Evolutionary conservation across 345 rosid species (phyloP).

Genomic region (Rhodomyrtus tomentosa): DNA sequence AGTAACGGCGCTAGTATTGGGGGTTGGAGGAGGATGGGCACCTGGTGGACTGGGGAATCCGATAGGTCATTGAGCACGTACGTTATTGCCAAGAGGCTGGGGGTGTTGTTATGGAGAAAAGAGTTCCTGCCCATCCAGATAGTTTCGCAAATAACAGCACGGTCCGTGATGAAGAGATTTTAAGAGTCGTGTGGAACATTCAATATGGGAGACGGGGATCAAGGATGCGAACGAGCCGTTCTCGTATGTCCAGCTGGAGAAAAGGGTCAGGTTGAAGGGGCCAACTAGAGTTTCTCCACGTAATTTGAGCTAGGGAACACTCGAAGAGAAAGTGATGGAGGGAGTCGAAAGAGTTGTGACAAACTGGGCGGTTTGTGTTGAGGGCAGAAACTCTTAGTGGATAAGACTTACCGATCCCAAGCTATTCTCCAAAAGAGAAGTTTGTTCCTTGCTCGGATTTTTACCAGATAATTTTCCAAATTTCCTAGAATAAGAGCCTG

Average conservation of each 20-base stretch:
- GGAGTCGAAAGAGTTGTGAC: background rate
- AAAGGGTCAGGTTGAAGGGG: background rate
- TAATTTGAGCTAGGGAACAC: background rate
- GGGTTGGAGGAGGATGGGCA: background rate
- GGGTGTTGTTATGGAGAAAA: background rate
- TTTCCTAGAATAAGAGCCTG: background rate
- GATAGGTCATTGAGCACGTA: background rate
- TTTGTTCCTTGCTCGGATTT: background rate
- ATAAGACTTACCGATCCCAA: background rate
- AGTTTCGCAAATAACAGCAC: background rate
- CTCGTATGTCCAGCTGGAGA: background rate
- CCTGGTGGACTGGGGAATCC: background rate
- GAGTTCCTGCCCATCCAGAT: background rate
- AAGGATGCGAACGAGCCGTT: background rate
- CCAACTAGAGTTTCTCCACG: background rate
- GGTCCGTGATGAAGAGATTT: background rate
- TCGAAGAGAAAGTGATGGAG: background rate
- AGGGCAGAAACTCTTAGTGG: background rate
- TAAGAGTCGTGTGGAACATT: background rate
- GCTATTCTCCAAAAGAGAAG: background rate
- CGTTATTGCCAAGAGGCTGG: background rate
- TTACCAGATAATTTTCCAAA: background rate
- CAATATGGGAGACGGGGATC: background rate
- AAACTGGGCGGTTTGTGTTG: background rate
- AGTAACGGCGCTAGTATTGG: background rate